Conservation (phyloP, 177 flowering plant species). For the Vitis hybrid region DNA sequence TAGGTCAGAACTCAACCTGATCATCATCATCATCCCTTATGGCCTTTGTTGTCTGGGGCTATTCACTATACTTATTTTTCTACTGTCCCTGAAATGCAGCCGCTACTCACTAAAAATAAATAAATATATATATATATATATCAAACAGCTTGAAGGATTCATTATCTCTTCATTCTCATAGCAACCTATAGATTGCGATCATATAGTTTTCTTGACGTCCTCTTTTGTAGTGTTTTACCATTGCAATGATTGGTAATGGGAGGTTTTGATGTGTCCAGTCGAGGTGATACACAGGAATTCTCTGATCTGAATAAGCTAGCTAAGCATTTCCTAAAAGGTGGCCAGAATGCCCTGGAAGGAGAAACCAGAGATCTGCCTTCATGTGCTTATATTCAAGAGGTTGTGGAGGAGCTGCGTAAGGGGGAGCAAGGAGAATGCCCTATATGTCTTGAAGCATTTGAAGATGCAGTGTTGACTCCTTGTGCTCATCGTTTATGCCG, state of each 20-base stretch:
- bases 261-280: conserved; percentile 48
- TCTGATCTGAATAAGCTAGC: conserved; percentile 92
- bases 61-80: too few species aligned
- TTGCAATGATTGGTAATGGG: conserved; percentile 5
- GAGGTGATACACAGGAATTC: conserved; percentile 93
- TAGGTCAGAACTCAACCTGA: too few species aligned
- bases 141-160: not conserved
- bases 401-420: conserved; percentile 84
- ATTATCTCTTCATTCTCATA: not conserved
- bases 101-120: too few species aligned
- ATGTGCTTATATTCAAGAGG: conserved; percentile 82
- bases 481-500: conserved; percentile 97
- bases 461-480: conserved; percentile 97
- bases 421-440: conserved; percentile 97
- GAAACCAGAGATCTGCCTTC: conserved; percentile 62
- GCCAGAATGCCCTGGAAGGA: conserved; percentile 34
- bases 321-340: conserved; percentile 78
- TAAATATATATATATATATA: too few species aligned
- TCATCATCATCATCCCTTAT: too few species aligned
- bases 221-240: not conserved
- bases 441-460: conserved; percentile 96
- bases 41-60: too few species aligned
- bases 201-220: not conserved
- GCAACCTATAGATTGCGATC: not conserved
- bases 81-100: too few species aligned